phyloP scores from a whole-genome alignment of 306 rosid genomes.

The Vigna radiata region DNA sequence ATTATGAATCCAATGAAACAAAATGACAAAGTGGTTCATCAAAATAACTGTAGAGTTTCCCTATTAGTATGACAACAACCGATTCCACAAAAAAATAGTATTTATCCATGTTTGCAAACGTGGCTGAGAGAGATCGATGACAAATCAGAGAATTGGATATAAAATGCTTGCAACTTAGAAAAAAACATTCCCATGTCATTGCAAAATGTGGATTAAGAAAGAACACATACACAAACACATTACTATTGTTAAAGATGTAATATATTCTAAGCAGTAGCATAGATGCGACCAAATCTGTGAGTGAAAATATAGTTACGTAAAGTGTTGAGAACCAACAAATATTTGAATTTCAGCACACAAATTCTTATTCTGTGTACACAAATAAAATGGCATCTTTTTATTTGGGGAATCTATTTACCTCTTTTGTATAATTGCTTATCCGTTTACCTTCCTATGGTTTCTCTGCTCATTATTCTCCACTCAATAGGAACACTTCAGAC shows the following conservation, averaged over 20 bases:
- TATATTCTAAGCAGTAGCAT: conserved; percentile 23
- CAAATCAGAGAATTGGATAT: conserved; percentile 14
- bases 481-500: not conserved
- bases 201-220: conserved; percentile 13
- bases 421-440: conserved; percentile 43
- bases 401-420: conserved; percentile 32
- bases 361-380: conserved; percentile 41
- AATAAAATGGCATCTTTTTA: conserved; percentile 38
- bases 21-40: conserved; percentile 5
- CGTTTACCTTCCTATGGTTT: conserved; percentile 19
- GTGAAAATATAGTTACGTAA: conserved; percentile 41
- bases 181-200: conserved; percentile 15
- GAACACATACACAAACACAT: not conserved
- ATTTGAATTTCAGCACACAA: too few species aligned
- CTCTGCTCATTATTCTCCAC: conserved; percentile 45
- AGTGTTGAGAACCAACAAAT: conserved; percentile 44
- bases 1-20: not conserved
- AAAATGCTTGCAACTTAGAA: not conserved
- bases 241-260: conserved; percentile 7
- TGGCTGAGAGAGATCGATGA: conserved; percentile 23
- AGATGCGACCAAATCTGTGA: conserved; percentile 41
- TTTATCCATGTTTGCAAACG: conserved; percentile 26
- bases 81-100: conserved; percentile 34
- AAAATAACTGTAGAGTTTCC: conserved; percentile 43
- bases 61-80: conserved; percentile 16